A percentile compares a stretch with the other conserved stretches of the same genome.
These are phyloP conservation scores for Pseudotsuga menziesii DNA, from an alignment of 75 land plant species.

Conservation along the genomic window DNA sequence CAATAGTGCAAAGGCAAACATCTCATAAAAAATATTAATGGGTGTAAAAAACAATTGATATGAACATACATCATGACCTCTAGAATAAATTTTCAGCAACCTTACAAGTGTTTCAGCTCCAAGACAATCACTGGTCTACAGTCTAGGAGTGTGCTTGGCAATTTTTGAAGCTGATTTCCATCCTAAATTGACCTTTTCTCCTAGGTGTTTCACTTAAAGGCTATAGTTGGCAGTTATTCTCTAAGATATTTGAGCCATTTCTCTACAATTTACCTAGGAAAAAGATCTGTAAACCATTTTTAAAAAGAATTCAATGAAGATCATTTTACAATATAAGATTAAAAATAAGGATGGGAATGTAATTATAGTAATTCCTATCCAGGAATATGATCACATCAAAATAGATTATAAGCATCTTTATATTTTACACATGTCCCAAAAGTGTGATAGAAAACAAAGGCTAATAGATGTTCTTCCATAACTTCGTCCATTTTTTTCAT, in stretches of 20 bases:
- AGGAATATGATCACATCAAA: too few species aligned
- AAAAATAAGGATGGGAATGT: too few species aligned
- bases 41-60: not conserved
- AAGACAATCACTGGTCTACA: constrained; percentile 90
- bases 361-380: too few species aligned
- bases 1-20: not conserved
- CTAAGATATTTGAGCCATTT: constrained; percentile 94
- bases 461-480: too few species aligned
- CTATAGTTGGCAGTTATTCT: constrained; percentile 90
- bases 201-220: constrained; percentile 93
- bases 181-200: constrained; percentile 79
- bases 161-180: constrained; percentile 54
- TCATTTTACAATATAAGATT: too few species aligned
- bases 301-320: too few species aligned
- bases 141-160: constrained; percentile 33
- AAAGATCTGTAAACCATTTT: constrained; percentile 58
- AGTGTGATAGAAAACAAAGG: too few species aligned
- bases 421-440: too few species aligned
- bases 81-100: constrained; percentile 86
- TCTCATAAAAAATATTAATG: not conserved
- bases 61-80: constrained; percentile 70
- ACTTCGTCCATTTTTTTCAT: too few species aligned
- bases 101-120: constrained; percentile 93
- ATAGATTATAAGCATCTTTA: too few species aligned
- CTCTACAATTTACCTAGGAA: constrained; percentile 85